phyloP scores from a whole-genome alignment of 768 basidiomycete species.

The Lactarius evosmus region DNA sequence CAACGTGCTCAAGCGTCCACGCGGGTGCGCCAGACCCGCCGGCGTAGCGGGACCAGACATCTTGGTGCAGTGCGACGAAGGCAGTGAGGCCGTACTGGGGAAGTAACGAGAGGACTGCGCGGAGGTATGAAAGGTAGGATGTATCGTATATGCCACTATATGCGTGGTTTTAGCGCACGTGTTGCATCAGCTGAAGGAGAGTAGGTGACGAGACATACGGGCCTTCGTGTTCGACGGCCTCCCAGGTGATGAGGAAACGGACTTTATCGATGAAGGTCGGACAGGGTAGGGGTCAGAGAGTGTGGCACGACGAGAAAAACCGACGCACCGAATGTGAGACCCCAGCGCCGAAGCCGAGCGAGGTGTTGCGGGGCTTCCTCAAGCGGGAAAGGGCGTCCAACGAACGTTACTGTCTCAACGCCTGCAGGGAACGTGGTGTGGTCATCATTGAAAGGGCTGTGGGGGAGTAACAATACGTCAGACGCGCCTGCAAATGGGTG shows the following conservation, averaged over 20 bases:
- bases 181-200: background rate
- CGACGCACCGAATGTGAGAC: slow-evolving; percentile 76
- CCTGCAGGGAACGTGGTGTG: slow-evolving; percentile 65
- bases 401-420: slow-evolving; percentile 70
- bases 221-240: slow-evolving; percentile 91
- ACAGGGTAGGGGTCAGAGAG: background rate
- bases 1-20: slow-evolving; percentile 87
- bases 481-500: slow-evolving; percentile 14
- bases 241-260: slow-evolving; percentile 94
- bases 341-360: slow-evolving; percentile 78
- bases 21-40: slow-evolving; percentile 96
- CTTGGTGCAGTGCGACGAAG: slow-evolving; percentile 85
- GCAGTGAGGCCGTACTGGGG: slow-evolving; percentile 70
- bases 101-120: slow-evolving; percentile 60
- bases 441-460: slow-evolving; percentile 66
- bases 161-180: background rate
- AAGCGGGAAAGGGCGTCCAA: slow-evolving; percentile 87
- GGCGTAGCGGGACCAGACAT: slow-evolving; percentile 93
- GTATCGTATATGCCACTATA: slow-evolving; percentile 78
- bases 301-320: background rate
- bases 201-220: slow-evolving; percentile 54
- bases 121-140: slow-evolving; percentile 80
- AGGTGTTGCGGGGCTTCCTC: slow-evolving; percentile 86
- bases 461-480: slow-evolving; percentile 2
- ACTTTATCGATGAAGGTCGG: slow-evolving; percentile 43